Conservation (phyloP, 1,284 basidiomycete species). For the Athelia psychrophila region DNA sequence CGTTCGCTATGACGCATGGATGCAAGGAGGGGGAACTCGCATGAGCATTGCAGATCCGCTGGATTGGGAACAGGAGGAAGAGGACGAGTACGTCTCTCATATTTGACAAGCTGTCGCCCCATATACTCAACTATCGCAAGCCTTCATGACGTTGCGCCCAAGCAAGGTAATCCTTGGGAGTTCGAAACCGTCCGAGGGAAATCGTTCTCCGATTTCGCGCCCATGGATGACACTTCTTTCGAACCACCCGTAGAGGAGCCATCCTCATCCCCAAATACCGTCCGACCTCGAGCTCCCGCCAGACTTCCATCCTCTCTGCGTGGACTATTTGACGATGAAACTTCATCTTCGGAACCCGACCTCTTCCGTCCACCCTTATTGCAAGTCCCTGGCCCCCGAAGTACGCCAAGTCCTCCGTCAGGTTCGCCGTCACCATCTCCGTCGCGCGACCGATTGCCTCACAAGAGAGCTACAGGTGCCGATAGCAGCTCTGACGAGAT, state of each 20-base stretch:
- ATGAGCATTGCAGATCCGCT: slow-evolving; percentile 75
- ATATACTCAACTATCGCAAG: slow-evolving; percentile 18
- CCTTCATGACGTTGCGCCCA: slow-evolving; percentile 24
- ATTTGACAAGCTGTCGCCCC: not conserved
- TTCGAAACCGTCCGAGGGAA: slow-evolving; percentile 69
- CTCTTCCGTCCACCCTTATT: slow-evolving; percentile 39
- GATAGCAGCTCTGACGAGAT: slow-evolving; percentile 33
- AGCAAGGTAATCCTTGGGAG: slow-evolving; percentile 65
- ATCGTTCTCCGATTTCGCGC: slow-evolving; percentile 18
- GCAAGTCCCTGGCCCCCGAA: slow-evolving; percentile 24
- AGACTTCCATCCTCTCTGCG: slow-evolving; percentile 71
- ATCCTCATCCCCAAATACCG: slow-evolving; percentile 36
- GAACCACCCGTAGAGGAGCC: slow-evolving; percentile 23
- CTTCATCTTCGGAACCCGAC: slow-evolving; percentile 28
- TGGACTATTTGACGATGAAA: slow-evolving; percentile 61
- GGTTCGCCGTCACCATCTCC: slow-evolving; percentile 25
- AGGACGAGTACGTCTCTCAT: slow-evolving; percentile 42
- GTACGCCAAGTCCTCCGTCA: slow-evolving; percentile 24
- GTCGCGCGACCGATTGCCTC: slow-evolving; percentile 20
- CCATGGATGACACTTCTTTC: slow-evolving; percentile 20
- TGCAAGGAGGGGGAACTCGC: slow-evolving; percentile 77
- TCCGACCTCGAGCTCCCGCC: slow-evolving; percentile 42
- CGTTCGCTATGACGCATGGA: slow-evolving; percentile 71
- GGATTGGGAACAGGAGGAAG: slow-evolving; percentile 68
- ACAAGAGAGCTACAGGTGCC: slow-evolving; percentile 11